Evolutionary conservation across 305 asterid genomes (phyloP).

Genomic region (Plantago coronopus): DNA sequence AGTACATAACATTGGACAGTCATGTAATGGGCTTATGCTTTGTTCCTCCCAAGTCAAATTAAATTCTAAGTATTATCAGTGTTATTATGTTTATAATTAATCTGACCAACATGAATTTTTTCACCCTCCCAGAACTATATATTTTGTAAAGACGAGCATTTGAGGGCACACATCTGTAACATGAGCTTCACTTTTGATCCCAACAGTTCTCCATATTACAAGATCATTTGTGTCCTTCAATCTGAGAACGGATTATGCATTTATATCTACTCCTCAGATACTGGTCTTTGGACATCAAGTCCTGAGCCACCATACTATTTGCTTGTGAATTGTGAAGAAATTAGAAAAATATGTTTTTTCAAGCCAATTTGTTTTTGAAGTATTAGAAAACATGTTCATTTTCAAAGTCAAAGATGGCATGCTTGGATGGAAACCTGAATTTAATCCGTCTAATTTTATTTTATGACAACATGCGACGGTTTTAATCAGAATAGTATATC

Average conservation of each 20-base stretch:
- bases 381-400: no score
- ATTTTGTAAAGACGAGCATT: background rate
- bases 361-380: no score
- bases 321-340: background rate
- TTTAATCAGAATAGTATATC: no score
- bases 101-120: background rate
- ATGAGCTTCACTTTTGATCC: background rate
- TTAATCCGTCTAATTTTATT: no score
- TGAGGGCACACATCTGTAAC: background rate
- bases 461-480: no score
- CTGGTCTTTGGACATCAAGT: background rate
- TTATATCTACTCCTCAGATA: background rate
- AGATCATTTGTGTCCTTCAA: background rate
- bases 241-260: background rate
- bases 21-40: background rate
- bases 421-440: no score
- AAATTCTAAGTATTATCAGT: no score
- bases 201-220: background rate
- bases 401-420: no score
- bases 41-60: background rate
- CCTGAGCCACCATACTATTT: background rate
- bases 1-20: background rate
- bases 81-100: slow-evolving; percentile 1
- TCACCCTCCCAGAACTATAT: background rate
- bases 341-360: no score